Base-by-base conservation (phyloP, 2,329 filamentous ascomycete species). In the Phyllosticta citriasiana region DNA sequence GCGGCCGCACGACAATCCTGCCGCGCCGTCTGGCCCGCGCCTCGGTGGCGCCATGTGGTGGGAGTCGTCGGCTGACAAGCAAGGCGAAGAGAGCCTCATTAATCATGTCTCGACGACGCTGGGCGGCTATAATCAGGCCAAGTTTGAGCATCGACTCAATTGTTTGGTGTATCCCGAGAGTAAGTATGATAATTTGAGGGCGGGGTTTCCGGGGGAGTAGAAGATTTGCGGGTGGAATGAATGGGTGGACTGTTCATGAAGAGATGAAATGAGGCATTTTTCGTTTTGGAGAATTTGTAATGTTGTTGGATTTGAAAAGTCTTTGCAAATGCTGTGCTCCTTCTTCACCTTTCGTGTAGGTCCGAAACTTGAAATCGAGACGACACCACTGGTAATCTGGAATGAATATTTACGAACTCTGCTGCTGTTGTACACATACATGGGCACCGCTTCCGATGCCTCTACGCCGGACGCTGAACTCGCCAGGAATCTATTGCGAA, bases 1-100 rank as follows among this genome's bases (percentile, higher is more conserved):
- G 69, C 72, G 82, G 22, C 77, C 81, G 53, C 79, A 83, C 0
- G 22, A 53, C 19, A 16, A 47, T n/a, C 40, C 40, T 4, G 40
- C 16, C 7, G 16, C 14, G 14, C 40, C 40, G 3, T 47, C 40
- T n/a, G 40, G 40, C 40, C 40, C 40, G 14, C 22, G 59, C 19
- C 80, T 97, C 0, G 92, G 91, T 1, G 93, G 93, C 19, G 90
- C 83, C n/a, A 97, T 97, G 92, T 97, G 91, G 91, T 95, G 89
- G 89, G 92, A 97, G 77, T 89, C 85, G 67, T 93, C 88, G 68
- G 86, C 84, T 0, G 93, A 97, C 72, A 86, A 85, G 70, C 70
- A 74, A 2, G 85, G 84, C 0, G 73, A 73, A 10, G 77, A 80
- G 0, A 93, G 89, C 67, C 71, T 97, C 69, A 91, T 80, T 57